Evolutionary conservation across 2,329 filamentous ascomycete genomes (phyloP), one percentile per base, ranked within the genome.

Genomic region (Apiospora aurea): DNA sequence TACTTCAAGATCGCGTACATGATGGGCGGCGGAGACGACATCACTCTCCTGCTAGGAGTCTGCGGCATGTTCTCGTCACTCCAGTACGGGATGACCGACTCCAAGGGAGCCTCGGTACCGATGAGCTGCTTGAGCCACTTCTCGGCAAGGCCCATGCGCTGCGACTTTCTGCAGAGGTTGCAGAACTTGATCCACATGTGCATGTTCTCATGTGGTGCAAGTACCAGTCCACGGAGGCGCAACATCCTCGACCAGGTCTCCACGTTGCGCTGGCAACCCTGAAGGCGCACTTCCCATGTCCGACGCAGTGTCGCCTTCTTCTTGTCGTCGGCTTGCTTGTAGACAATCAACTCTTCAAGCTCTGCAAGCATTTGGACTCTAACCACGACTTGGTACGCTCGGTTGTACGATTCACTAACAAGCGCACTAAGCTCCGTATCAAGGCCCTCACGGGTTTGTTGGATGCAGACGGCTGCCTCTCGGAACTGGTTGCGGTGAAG

Each of bases 131-230:
- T 95, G 70, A 99, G 85, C 14, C 95, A 97, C 83, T 97, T 97
- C 83, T 99, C 96, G 0, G 96, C 96, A 68, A 99, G 89, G 13
- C 96, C 96, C 87, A 96, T 95, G 43, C 96, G 93, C 72, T 94
- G 93, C 64, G 96, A 97, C 82, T 99, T 99, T 78, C 97, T 93
- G 82, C 97, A 99, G 7, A 99, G 90, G 78, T 98, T 99, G 78
- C 96, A 94, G 81, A 98, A 99, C 81, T 99, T 99, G 86, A 99
- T 98, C 91, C 95, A 98, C 95, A 99, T 99, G 78, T 97, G 94
- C 87, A 97, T 94, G 78, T 98, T 98, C 81, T 99, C 95, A 46
- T 90, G 90, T 0, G 97, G 96, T 0, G 92, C 92, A 73, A 98
- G 96, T 72, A 99, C 96, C 69, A 99, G 87, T 26, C 95, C 94